Evolutionary conservation across 2,329 filamentous ascomycete genomes (phyloP).

Genomic region (Aspergillus sergii): DNA sequence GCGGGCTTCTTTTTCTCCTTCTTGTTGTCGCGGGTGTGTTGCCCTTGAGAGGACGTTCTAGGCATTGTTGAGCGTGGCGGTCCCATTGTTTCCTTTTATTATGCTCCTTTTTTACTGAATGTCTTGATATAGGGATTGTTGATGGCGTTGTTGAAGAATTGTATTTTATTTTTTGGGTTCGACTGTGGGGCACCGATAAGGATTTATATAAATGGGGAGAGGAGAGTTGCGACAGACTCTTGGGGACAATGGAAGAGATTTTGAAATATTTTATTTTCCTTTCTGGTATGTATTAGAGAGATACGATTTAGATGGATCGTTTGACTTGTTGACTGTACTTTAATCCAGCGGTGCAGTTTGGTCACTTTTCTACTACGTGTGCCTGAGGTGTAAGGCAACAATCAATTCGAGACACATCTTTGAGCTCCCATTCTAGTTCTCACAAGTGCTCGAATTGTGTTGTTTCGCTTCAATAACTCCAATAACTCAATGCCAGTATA

Average conservation of each 20-base stretch:
- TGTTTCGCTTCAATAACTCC: neutral
- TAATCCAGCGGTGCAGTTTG: neutral
- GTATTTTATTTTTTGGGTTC: neutral
- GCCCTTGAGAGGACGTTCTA: slow-evolving; percentile 8
- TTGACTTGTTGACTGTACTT: neutral
- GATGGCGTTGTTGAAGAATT: neutral
- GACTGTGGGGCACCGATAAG: neutral
- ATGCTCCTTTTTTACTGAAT: neutral
- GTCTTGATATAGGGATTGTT: neutral
- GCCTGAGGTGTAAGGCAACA: neutral
- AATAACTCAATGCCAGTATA: too few relatives aligned
- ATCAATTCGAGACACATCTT: neutral
- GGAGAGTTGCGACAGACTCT: neutral
- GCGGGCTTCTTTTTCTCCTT: slow-evolving; percentile 16
- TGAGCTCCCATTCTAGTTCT: too few relatives aligned
- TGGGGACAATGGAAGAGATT: neutral
- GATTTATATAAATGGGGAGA: neutral
- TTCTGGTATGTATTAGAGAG: neutral
- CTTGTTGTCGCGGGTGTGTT: slow-evolving; percentile 4
- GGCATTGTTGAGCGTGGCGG: slow-evolving; percentile 9
- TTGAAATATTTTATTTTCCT: neutral
- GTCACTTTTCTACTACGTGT: neutral
- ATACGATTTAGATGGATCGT: neutral
- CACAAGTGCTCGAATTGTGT: neutral
- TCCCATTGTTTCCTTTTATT: slow-evolving; percentile 12